Evolutionary conservation across 2,329 filamentous ascomycete genomes (phyloP), one percentile per base, ranked within the genome.

Genomic region (Pezicula radicicola): DNA sequence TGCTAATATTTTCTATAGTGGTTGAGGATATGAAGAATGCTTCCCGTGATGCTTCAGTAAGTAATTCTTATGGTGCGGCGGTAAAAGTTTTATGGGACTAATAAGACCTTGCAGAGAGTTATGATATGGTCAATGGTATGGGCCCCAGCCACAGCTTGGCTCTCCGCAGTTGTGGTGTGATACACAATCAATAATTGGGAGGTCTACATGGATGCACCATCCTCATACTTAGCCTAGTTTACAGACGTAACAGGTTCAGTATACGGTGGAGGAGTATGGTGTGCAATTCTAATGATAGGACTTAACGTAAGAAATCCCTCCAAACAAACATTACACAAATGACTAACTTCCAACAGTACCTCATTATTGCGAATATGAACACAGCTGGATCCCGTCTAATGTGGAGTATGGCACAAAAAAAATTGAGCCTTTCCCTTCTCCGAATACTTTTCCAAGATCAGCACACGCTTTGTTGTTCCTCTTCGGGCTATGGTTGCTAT

Each of bases 61-160:
- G 35, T 37, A 13, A 16, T 37, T 6, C 6, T 37, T 13, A 13
- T 37, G 35, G 4, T 13, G 6, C 21, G 21, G 5, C 21, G n/a
- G 5, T 37, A 13, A 6, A 13, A 13, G 35, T 3, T 37, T 37
- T 6, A 37, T 16, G 6, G 35, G 5, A 21, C n/a, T 37, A 6
- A 13, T 37, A 16, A 37, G 12, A 13, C 12, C 6, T 37, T 43
- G 46, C 77, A 70, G 49, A 37, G 50, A 35, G 50, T 43, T 25
- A 48, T 52, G 39, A 39, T 52, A 8, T 52, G 50, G 45, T 52
- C 50, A 10, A 52, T 52, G 50, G 28, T 52, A 16, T 53, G 48
- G 27, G 48, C 46, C 30, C 35, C 44, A 19, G n/a, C 43, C n/a
- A 54, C 52, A n/a, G 46, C 52, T 16, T 54, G 48, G 48, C 49